Evolutionary conservation across 257 asterid species (phyloP), one percentile per base, ranked within the genome.

Genomic region (Ajuga chamaepitys): DNA sequence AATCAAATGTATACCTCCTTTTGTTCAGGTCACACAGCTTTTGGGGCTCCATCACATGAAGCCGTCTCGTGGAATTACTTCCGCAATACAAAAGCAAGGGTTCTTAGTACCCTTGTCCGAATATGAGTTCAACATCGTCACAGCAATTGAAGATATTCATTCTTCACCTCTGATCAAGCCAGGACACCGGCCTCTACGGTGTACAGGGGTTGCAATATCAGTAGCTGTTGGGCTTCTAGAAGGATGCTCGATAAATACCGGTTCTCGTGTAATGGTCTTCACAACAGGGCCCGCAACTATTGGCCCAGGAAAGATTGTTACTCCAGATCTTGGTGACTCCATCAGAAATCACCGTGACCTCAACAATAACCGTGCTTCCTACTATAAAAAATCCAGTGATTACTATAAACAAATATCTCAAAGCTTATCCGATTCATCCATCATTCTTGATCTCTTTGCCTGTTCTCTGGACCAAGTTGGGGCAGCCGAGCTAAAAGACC

Each of bases 381-480:
- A 81, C 86, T 66, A 77, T 63, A 67, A 53, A 70, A 86, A 70
- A 71, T 87, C 97, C 45, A 7, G 73, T 22, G 86, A 83, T 51
- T 87, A 84, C 67, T 93, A 93, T 77, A 77, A 81, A 76, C 64
- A 74, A 60, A 74, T 93, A 77, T 86, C 95, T 37, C 84, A 66
- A 59, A 86, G 97, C 66, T 62, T 93, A 71, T 83, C 85, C 13
- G 86, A 78, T 48, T 84, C 91, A 10, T 93, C 99, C 54, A 77
- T 89, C 73, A 70, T 85, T 77, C 97, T 93, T 47, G 99, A 93
- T 79, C 86, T 93, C 16, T 93, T 93, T 68, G 99, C 96, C 61
- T 93, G 99, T 77, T 86, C 99, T 50, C 78, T 93, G 74, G 99
- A 93, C 72, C 99, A 93, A 83, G 88, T 93, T 40, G 99, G 99